Conservation (phyloP, 441 rosid species). For the Croton setiger region DNA sequence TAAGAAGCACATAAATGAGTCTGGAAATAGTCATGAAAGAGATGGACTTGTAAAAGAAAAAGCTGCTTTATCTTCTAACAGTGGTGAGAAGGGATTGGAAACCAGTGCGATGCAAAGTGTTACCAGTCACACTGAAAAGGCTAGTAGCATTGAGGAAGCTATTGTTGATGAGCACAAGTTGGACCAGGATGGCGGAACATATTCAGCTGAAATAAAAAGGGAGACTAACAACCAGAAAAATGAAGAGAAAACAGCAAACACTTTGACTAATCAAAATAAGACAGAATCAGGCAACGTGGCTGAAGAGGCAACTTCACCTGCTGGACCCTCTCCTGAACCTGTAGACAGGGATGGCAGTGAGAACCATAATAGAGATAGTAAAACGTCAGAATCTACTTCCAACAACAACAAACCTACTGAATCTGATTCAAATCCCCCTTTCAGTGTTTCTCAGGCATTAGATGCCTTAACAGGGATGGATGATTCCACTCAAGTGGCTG, state of each 20-base stretch:
- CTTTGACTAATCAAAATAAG: constrained; percentile 49
- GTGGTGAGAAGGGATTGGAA: constrained; percentile 39
- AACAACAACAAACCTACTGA: constrained; percentile 42
- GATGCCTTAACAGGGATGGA: constrained; percentile 94
- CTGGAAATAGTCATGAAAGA: constrained; percentile 36
- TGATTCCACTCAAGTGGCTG: constrained; percentile 98
- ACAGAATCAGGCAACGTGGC: constrained; percentile 30
- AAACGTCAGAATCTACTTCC: constrained; percentile 34
- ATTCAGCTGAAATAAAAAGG: constrained; percentile 39
- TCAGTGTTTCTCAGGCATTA: constrained; percentile 74
- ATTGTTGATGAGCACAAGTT: constrained; percentile 34
- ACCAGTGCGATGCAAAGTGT: constrained; percentile 27
- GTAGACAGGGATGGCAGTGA: constrained; percentile 48
- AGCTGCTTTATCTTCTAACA: constrained; percentile 32
- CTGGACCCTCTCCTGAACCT: constrained; percentile 44
- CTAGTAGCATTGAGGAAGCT: constrained; percentile 34
- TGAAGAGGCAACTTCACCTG: constrained; percentile 40
- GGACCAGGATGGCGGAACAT: constrained; percentile 38
- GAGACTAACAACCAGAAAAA: constrained; percentile 33
- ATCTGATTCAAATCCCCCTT: constrained; percentile 43
- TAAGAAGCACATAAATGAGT: constrained; percentile 37
- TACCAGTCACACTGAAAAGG: constrained; percentile 34
- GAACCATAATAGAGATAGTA: constrained; percentile 51
- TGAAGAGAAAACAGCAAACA: constrained; percentile 44
- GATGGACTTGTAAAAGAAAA: constrained; percentile 41